Conservation (phyloP, 106 monocot species). For the Apostasia shenzhenica region DNA sequence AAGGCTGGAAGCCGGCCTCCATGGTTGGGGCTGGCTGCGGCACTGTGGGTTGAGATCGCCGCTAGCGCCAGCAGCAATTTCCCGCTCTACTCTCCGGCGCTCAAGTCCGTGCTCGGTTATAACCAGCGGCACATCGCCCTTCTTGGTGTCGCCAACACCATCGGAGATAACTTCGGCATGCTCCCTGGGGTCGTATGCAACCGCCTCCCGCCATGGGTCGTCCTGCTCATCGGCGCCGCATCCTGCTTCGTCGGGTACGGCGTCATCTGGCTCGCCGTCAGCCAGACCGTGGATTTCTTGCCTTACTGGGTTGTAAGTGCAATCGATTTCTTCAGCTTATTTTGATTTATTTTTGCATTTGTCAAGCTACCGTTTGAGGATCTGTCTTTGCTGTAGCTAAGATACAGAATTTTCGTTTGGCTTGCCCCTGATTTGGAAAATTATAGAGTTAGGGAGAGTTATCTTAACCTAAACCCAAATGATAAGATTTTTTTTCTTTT, state of each 20-base stretch:
- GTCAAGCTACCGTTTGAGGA: not conserved
- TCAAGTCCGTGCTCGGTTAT: conserved; percentile 52
- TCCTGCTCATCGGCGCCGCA: conserved; percentile 42
- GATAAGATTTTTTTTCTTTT: no score
- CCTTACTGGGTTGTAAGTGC: conserved; percentile 59
- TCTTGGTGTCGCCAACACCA: conserved; percentile 77
- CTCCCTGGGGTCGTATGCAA: conserved; percentile 64
- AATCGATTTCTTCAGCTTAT: not conserved
- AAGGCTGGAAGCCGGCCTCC: conserved; percentile 73
- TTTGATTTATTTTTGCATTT: not conserved
- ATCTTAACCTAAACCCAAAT: no score
- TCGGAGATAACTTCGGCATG: conserved; percentile 75
- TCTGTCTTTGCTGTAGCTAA: no score
- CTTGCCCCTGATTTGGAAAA: no score
- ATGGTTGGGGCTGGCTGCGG: conserved; percentile 81
- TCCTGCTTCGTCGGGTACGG: conserved; percentile 53
- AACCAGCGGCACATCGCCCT: conserved; percentile 58
- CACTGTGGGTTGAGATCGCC: conserved; percentile 74
- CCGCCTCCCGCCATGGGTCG: conserved; percentile 44
- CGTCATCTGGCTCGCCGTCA: conserved; percentile 47
- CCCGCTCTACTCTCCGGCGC: conserved; percentile 64
- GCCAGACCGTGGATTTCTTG: conserved; percentile 17
- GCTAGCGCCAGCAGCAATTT: conserved; percentile 58
- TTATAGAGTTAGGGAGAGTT: no score
- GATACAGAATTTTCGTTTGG: no score